Conservation (phyloP, 805 yeast species). For the Nakazawaea holstii region DNA sequence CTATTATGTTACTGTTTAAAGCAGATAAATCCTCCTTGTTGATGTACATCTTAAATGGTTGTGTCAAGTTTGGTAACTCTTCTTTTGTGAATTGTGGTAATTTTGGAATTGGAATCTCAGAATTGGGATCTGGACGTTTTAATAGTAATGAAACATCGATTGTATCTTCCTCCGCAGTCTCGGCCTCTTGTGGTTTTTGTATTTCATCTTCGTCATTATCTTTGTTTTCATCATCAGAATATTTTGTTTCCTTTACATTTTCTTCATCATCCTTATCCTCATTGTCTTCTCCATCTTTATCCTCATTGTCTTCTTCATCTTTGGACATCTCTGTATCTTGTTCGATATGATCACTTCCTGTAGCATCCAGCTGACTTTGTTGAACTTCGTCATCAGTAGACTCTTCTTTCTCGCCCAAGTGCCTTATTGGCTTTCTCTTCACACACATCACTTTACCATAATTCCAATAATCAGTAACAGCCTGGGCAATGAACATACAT, state of each 20-base stretch:
- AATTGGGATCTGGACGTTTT: conserved; percentile 25
- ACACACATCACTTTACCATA: conserved; percentile 69
- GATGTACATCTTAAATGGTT: conserved; percentile 43
- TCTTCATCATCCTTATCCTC: conserved; percentile 12
- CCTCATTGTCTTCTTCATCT: conserved; percentile 10
- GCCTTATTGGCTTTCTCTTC: conserved; percentile 38
- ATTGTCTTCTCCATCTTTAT: conserved; percentile 9
- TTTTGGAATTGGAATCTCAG: conserved; percentile 23
- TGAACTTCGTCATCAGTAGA: not conserved
- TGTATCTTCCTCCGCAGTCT: conserved; percentile 13
- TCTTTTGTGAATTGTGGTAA: conserved; percentile 27
- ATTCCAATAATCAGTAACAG: conserved; percentile 72
- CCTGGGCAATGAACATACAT: conserved; percentile 65
- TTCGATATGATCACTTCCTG: conserved; percentile 10
- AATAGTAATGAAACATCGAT: conserved; percentile 34
- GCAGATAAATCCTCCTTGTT: conserved; percentile 36
- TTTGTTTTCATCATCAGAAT: conserved; percentile 12
- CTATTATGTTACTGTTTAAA: conserved; percentile 41
- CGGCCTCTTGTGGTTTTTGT: conserved; percentile 12
- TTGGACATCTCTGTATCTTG: not conserved
- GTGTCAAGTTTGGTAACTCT: conserved; percentile 18
- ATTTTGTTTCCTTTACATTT: conserved; percentile 11
- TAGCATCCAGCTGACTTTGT: conserved; percentile 11
- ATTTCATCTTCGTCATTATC: conserved; percentile 17
- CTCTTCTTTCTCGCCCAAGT: conserved; percentile 12